Evolutionary conservation across 2,329 filamentous ascomycete genomes (phyloP).

Genomic region (Graphilbum ipis-grandicollis): DNA sequence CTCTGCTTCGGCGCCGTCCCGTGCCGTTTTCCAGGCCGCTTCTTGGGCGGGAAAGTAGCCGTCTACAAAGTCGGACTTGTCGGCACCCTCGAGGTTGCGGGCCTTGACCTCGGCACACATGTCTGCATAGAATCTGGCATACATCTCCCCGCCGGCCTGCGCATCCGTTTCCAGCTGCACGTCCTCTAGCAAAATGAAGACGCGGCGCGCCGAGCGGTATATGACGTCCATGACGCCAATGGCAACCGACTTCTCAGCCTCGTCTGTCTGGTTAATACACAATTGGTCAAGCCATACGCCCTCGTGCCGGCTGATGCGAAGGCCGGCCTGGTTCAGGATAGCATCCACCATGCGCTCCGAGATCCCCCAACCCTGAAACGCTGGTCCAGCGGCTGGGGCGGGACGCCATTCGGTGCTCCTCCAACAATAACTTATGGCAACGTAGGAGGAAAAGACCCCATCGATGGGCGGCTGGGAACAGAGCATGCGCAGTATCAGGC

Average conservation of each 20-base stretch:
- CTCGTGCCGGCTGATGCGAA: constrained; percentile 3
- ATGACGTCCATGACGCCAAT: constrained; percentile 14
- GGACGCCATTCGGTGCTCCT: constrained; percentile 9
- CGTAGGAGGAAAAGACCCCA: constrained; percentile 5
- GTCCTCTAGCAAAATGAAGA: constrained; percentile 11
- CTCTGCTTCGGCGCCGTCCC: neutral
- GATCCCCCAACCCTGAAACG: constrained; percentile 8
- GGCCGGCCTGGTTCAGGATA: constrained; percentile 4
- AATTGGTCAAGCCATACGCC: constrained; percentile 16
- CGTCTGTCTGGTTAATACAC: constrained; percentile 14
- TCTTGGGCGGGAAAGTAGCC: constrained; percentile 6
- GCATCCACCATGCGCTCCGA: constrained; percentile 11
- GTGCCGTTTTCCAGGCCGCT: neutral
- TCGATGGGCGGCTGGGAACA: neutral
- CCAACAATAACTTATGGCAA: constrained; percentile 13
- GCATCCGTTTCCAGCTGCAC: constrained; percentile 9
- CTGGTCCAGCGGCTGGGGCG: constrained; percentile 1
- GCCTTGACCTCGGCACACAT: constrained; percentile 3
- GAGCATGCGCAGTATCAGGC: constrained; percentile 9
- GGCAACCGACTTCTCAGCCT: constrained; percentile 13
- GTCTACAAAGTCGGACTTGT: constrained; percentile 6
- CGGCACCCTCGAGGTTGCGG: constrained; percentile 3
- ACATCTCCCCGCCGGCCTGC: constrained; percentile 7
- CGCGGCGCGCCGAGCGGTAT: constrained; percentile 10
- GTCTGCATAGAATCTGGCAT: constrained; percentile 8